phyloP scores from a whole-genome alignment of 805 yeast genomes.

The Candida nitratophila region DNA sequence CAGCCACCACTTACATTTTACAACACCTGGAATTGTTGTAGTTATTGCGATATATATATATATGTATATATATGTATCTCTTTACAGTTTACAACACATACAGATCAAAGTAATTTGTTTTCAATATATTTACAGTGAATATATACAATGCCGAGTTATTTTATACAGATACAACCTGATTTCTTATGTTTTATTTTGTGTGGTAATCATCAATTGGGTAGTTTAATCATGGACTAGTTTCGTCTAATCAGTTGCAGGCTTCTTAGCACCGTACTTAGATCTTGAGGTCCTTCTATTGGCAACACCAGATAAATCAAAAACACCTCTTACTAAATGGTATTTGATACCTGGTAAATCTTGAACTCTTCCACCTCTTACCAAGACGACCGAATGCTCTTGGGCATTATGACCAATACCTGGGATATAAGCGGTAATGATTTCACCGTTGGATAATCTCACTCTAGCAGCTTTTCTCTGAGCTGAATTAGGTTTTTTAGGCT shows the following conservation, averaged over 20 bases:
- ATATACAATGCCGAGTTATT: neutral
- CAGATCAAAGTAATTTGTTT: too few relatives aligned
- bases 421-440: slow-evolving; percentile 82
- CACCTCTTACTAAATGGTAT: slow-evolving; percentile 90
- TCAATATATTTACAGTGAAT: too few relatives aligned
- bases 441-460: slow-evolving; percentile 87
- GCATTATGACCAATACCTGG: slow-evolving; percentile 99
- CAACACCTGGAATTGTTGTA: too few relatives aligned
- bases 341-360: slow-evolving; percentile 98
- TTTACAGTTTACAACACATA: too few relatives aligned
- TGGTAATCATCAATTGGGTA: too few relatives aligned
- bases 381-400: slow-evolving; percentile 95
- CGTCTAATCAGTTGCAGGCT: slow-evolving; percentile 46
- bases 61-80: too few relatives aligned
- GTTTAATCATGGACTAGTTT: neutral
- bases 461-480: slow-evolving; percentile 97
- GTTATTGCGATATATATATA: too few relatives aligned
- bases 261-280: slow-evolving; percentile 90
- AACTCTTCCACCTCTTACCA: slow-evolving; percentile 96
- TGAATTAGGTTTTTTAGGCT: slow-evolving; percentile 98
- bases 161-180: neutral
- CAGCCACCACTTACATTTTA: too few relatives aligned
- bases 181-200: too few relatives aligned
- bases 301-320: slow-evolving; percentile 88
- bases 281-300: slow-evolving; percentile 87